A percentile compares a stretch with the other conserved stretches of the same genome.
These are phyloP conservation scores for Hemisphaericaspora xylanilytica DNA, from an alignment of 1,139 yeast species.

Conservation along the genomic window DNA sequence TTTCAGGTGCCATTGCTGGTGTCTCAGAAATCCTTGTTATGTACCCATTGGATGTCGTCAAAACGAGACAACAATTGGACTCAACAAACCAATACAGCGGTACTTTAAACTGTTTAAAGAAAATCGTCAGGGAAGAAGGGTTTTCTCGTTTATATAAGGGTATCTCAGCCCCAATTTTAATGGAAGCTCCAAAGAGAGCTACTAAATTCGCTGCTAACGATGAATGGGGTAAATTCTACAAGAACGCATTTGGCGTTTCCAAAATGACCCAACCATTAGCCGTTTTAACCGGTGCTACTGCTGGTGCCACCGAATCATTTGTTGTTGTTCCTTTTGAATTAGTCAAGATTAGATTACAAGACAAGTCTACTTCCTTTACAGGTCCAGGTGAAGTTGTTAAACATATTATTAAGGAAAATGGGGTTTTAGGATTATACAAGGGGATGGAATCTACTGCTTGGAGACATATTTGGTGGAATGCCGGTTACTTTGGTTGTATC, in stretches of 20 bases:
- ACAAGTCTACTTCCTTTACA: constrained; percentile 73
- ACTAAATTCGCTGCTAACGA: constrained; percentile 98
- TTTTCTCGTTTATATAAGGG: constrained; percentile 83
- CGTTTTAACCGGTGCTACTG: constrained; percentile 92
- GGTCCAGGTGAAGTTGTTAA: constrained; percentile 84
- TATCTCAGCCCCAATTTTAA: constrained; percentile 89
- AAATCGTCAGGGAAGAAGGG: constrained; percentile 87
- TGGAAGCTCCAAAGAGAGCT: constrained; percentile 99
- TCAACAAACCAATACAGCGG: constrained; percentile 71
- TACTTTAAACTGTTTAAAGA: constrained; percentile 76
- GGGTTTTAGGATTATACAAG: constrained; percentile 81
- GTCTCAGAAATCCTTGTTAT: constrained; percentile 94
- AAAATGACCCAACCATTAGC: constrained; percentile 81
- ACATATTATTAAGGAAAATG: constrained; percentile 70
- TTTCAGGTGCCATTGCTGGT: constrained; percentile 97
- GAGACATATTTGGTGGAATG: constrained; percentile 97
- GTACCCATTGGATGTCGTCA: constrained; percentile 98
- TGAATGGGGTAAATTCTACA: constrained; percentile 90
- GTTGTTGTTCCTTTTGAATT: constrained; percentile 97
- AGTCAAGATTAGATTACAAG: constrained; percentile 85
- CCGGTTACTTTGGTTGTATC: constrained; percentile 95
- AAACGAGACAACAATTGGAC: constrained; percentile 92
- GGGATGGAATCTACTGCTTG: constrained; percentile 96
- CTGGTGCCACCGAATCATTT: constrained; percentile 95
- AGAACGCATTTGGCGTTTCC: constrained; percentile 63